Evolutionary conservation across 2,329 filamentous ascomycete species (phyloP), one percentile per base, ranked within the genome.

Genomic region (Parasarocladium wereldwijsianum): DNA sequence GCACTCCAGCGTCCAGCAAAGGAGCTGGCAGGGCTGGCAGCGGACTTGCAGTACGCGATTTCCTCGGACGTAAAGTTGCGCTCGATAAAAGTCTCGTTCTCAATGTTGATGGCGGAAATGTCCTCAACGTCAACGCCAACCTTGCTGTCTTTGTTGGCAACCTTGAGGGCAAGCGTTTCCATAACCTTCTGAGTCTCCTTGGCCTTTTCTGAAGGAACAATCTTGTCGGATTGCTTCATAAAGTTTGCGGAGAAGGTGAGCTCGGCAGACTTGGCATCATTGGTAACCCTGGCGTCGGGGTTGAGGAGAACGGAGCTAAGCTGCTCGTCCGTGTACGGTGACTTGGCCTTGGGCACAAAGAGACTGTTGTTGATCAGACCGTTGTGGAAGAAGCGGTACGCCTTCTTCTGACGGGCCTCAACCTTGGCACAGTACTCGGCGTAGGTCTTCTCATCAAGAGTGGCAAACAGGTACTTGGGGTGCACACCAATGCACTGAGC

Each of bases 381-480:
- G 46, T 93, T 93, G 64, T 98, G 92, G 76, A 92, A 93, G 73
- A 83, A 96, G 40, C 90, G 75, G 68, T 98, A 98, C 0, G 90
- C 84, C 66, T 87, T 94, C 83, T 94, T 96, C 58, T 98, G 92
- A 39, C 90, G 75, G 22, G 84, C 76, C 47, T 84, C 78, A 12
- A 96, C 84, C 70, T 93, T 96, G 48, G 64, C 60, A 51, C 77
- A 79, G 69, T 98, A 98, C 34, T 72, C 63, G 35, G 72, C 60
- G 57, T 84, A 98, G 30, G 82, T 79, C 27, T 76, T 63, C 58
- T 87, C 71, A 48, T 96, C 87, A 30, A 98, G 79, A n/a, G 83
- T 78, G 28, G 90, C 90, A 45, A 78, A 98, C 34, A 98, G 71
- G 57, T 96, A 98, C 59, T 81, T 87, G 49, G 92, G 84, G 54